phyloP scores from a whole-genome alignment of 1,139 yeast genomes.

The Casaregolazyma suthepensis region DNA sequence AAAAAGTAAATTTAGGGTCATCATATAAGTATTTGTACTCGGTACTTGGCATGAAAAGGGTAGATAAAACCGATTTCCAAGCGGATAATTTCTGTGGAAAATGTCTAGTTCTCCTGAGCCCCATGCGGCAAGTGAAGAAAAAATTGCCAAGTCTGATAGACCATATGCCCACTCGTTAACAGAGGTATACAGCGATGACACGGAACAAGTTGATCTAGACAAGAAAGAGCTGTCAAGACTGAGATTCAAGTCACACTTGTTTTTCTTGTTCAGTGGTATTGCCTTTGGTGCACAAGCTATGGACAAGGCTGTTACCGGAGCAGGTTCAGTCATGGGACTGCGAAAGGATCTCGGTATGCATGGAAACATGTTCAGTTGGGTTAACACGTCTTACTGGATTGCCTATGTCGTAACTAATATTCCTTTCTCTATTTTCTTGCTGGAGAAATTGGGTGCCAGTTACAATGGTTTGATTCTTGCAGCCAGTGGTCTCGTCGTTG shows the following conservation, averaged over 20 bases:
- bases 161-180: not conserved
- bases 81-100: not conserved
- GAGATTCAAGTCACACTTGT: not conserved
- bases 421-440: constrained; percentile 45
- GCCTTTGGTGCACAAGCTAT: constrained; percentile 55
- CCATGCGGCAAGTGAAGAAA: constrained; percentile 8
- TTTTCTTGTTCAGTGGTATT: constrained; percentile 26
- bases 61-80: not conserved
- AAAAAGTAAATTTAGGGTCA: not conserved
- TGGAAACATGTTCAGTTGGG: constrained; percentile 42
- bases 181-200: not conserved
- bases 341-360: constrained; percentile 31
- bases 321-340: constrained; percentile 56
- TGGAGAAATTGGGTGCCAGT: constrained; percentile 39
- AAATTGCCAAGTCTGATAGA: constrained; percentile 36
- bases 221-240: not conserved
- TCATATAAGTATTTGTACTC: not conserved
- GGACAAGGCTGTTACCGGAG: constrained; percentile 55
- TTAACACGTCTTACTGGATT: constrained; percentile 50
- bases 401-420: constrained; percentile 45
- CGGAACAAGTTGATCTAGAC: not conserved
- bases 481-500: constrained; percentile 43
- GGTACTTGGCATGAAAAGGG: not conserved
- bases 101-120: not conserved
- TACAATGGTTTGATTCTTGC: constrained; percentile 38